These are phyloP conservation scores for Globisporangium megalacanthum DNA, from an alignment of 352 stramenopile genomes.

Conservation along the genomic window DNA sequence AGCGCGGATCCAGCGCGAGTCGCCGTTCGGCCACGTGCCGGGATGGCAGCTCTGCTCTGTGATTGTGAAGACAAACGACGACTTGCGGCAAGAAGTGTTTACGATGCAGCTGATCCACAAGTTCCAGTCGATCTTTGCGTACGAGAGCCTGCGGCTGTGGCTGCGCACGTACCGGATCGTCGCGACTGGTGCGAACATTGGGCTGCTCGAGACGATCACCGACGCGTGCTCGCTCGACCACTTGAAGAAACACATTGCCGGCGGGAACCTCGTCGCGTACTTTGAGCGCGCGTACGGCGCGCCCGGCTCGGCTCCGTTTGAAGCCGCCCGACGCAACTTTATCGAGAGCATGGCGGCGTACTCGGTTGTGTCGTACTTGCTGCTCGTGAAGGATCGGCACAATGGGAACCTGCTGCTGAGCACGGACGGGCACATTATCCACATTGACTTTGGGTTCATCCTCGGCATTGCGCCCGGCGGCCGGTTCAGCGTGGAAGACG, in stretches of 20 bases:
- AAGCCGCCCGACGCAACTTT: constrained; percentile 89
- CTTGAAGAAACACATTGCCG: constrained; percentile 92
- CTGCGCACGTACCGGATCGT: constrained; percentile 95
- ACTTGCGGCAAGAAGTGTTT: constrained; percentile 96
- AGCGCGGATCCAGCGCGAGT: constrained; percentile 60
- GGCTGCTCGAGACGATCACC: constrained; percentile 94
- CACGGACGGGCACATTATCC: constrained; percentile 93
- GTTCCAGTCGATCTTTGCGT: constrained; percentile 93
- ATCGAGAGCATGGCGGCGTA: constrained; percentile 95
- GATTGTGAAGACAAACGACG: constrained; percentile 98
- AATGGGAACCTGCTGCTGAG: constrained; percentile 99
- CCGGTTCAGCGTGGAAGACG: constrained; percentile 96
- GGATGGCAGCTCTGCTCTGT: constrained; percentile 91
- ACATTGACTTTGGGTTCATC: constrained; percentile 99
- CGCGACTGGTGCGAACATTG: constrained; percentile 90
- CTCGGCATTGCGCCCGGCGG: constrained; percentile 96
- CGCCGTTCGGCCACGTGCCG: constrained; percentile 61
- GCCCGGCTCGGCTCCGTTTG: constrained; percentile 29
- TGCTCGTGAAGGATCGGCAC: constrained; percentile 98
- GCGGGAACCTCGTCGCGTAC: constrained; percentile 87
- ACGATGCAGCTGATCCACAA: constrained; percentile 96
- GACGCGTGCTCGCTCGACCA: constrained; percentile 96
- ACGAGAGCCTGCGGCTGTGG: constrained; percentile 89
- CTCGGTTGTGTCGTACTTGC: constrained; percentile 96
- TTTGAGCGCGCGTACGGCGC: constrained; percentile 72